A percentile compares a stretch with the other conserved stretches of the same genome.
Evolutionary conservation across 352 stramenopile genomes (phyloP).

Genomic region (Pythium oligandrum): DNA sequence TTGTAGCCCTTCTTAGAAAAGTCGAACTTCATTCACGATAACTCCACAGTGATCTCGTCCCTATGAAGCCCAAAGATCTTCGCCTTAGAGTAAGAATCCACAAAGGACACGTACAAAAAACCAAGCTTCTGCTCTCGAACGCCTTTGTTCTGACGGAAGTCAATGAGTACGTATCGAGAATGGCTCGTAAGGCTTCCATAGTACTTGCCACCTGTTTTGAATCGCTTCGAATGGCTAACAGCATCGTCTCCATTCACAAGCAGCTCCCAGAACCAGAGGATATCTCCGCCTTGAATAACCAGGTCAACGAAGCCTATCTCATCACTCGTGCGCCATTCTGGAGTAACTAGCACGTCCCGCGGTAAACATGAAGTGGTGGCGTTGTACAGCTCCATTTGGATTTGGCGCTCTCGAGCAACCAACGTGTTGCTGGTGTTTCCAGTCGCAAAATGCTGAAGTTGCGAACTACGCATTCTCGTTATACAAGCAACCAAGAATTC

Average conservation of each 20-base stretch:
- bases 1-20: conserved; percentile 87
- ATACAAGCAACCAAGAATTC: conserved; percentile 8
- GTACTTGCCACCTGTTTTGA: conserved; percentile 19
- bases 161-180: conserved; percentile 25
- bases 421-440: conserved; percentile 14
- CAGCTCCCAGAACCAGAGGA: conserved; percentile 14
- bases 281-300: conserved; percentile 7
- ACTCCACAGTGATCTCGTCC: too few species aligned
- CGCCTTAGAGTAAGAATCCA: conserved; percentile 24
- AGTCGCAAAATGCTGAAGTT: conserved; percentile 18
- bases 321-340: conserved; percentile 12
- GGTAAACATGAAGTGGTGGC: conserved; percentile 11
- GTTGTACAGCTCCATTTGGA: conserved; percentile 27
- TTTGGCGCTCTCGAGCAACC: conserved; percentile 20
- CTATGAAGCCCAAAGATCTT: conserved; percentile 4
- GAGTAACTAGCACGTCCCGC: conserved; percentile 11
- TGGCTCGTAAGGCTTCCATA: conserved; percentile 13
- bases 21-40: conserved; percentile 26
- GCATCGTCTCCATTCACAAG: conserved; percentile 22
- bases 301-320: conserved; percentile 17
- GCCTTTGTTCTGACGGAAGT: conserved; percentile 24
- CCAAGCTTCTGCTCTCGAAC: conserved; percentile 14
- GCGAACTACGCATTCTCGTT: conserved; percentile 8
- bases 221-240: conserved; percentile 16
- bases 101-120: conserved; percentile 27